A percentile compares a stretch with the other conserved stretches of the same genome.
These are phyloP conservation scores for Petunia axillaris DNA, from an alignment of 257 asterid genomes.

Conservation along the genomic window DNA sequence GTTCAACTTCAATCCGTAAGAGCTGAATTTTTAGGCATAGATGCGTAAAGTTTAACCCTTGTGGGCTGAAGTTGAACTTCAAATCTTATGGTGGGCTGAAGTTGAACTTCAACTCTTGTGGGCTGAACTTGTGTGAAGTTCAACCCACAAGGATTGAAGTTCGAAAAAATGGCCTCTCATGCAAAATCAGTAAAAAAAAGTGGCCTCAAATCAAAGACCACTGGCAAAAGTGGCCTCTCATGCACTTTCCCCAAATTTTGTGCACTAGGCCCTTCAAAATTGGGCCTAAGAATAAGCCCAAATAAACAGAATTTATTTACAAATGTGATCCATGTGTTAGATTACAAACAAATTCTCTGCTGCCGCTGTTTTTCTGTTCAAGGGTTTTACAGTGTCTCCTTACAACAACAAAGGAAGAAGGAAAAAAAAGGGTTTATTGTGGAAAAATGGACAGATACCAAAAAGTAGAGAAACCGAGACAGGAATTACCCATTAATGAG, in stretches of 20 bases:
- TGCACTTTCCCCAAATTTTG: background rate
- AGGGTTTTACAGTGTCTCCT: slow-evolving; percentile 20
- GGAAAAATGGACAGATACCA: slow-evolving; percentile 80
- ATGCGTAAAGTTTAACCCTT: no score
- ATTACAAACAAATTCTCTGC: slow-evolving; percentile 5
- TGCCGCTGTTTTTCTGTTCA: slow-evolving; percentile 23
- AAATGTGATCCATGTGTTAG: background rate
- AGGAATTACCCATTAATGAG: slow-evolving; percentile 74
- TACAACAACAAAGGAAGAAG: background rate
- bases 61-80: no score
- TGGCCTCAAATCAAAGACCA: no score
- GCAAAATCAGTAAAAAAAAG: no score
- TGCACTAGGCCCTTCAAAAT: background rate
- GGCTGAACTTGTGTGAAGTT: no score
- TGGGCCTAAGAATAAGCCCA: slow-evolving; percentile 23
- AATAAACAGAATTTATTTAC: background rate
- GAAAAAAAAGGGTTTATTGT: slow-evolving; percentile 10
- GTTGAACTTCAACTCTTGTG: no score
- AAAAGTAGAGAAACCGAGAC: slow-evolving; percentile 84
- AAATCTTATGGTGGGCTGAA: no score
- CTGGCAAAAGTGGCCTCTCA: background rate
- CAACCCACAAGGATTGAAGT: no score
- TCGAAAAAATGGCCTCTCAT: no score
- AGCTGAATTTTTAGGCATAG: no score
- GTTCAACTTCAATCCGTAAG: no score